Conservation (phyloP, 2,329 filamentous ascomycete species). For the Blumeriella jaapii region DNA sequence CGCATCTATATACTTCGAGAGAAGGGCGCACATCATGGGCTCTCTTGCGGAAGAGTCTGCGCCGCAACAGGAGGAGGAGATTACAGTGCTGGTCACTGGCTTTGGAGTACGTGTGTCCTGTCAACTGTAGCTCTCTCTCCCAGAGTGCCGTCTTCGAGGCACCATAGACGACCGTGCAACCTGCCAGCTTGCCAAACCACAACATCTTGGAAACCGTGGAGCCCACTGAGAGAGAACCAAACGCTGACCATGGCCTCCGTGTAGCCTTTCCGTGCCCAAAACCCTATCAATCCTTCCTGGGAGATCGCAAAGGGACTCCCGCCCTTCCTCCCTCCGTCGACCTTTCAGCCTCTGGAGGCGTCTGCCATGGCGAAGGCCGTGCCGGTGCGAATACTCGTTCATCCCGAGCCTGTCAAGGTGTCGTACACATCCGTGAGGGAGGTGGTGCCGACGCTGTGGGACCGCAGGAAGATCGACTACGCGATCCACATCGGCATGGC, state of each 20-base stretch:
- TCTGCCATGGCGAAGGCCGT: constrained; percentile 26
- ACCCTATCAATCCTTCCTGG: constrained; percentile 68
- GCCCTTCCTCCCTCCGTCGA: constrained; percentile 40
- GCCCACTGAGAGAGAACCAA: not conserved
- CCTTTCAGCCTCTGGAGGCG: constrained; percentile 13
- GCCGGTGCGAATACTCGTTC: constrained; percentile 50
- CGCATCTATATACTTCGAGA: not conserved
- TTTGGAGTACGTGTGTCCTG: constrained; percentile 39
- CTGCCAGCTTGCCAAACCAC: not conserved
- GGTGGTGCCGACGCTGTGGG: constrained; percentile 47
- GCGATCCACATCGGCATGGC: constrained; percentile 76
- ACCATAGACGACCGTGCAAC: not conserved
- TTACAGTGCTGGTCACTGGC: constrained; percentile 49
- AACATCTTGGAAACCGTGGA: too few relatives aligned
- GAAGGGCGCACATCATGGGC: constrained; percentile 6
- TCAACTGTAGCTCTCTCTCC: constrained; percentile 1
- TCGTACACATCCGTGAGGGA: constrained; percentile 55
- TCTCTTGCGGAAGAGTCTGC: constrained; percentile 1
- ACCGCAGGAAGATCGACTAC: constrained; percentile 43
- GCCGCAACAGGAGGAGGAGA: constrained; percentile 33
- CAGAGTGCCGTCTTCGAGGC: not conserved
- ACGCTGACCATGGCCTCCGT: not conserved
- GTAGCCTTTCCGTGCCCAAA: constrained; percentile 64
- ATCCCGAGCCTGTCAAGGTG: constrained; percentile 58
- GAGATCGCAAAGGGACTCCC: constrained; percentile 65